Percentiles rank a stretch among this genome's conserved stretches.
These are phyloP conservation scores for Phytophthora colocasiae DNA, from an alignment of 352 stramenopile genomes.

Conservation along the genomic window DNA sequence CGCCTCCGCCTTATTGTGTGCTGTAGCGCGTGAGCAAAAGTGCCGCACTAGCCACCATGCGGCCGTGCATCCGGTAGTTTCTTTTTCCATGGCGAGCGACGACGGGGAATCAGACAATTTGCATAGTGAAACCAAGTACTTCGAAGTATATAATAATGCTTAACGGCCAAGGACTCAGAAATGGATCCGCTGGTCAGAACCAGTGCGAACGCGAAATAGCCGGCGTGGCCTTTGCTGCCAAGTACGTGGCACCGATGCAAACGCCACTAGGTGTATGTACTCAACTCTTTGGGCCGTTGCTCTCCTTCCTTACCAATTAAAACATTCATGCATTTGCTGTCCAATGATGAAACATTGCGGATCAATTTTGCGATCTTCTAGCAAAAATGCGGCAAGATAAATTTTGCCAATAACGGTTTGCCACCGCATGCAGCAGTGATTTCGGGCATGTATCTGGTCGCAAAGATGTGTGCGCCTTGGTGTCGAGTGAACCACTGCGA, in stretches of 20 bases:
- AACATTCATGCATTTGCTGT: background rate
- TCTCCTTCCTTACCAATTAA: too few relatives aligned
- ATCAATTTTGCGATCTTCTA: background rate
- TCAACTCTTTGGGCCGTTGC: too few relatives aligned
- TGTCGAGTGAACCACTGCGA: background rate
- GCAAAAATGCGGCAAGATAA: background rate
- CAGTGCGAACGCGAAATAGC: constrained; percentile 5
- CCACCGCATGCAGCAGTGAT: constrained; percentile 6
- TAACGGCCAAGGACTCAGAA: constrained; percentile 15
- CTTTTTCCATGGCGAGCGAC: constrained; percentile 4
- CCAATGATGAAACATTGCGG: background rate
- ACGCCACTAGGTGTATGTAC: background rate
- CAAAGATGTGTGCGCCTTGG: constrained; percentile 11
- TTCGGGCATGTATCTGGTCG: constrained; percentile 3
- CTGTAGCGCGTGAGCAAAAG: constrained; percentile 2
- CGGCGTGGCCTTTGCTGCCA: constrained; percentile 4
- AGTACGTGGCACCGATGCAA: constrained; percentile 1
- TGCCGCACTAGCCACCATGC: constrained; percentile 1
- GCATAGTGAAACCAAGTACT: constrained; percentile 27
- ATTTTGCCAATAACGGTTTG: constrained; percentile 4
- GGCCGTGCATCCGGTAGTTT: constrained; percentile 7
- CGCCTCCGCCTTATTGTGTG: constrained; percentile 5
- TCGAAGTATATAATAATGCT: too few relatives aligned
- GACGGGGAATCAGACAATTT: constrained; percentile 11
- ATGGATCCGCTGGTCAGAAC: constrained; percentile 22